A percentile compares a stretch with the other conserved stretches of the same genome.
Conservation (phyloP, 441 rosid species). For the Populus hybrid region DNA sequence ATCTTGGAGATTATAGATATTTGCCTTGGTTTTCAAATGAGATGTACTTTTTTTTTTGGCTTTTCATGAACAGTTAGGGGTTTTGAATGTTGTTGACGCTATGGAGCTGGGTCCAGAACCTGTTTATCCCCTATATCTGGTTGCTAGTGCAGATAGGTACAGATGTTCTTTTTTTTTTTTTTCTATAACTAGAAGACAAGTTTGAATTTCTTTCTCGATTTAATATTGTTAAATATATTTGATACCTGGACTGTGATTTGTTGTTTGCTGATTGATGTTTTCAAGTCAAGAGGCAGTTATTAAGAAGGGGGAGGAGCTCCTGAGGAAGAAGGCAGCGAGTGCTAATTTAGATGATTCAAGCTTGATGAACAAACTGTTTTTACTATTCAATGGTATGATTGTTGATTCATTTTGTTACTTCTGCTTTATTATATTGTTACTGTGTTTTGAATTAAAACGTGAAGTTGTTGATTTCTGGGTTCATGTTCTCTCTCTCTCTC, state of each 20-base stretch:
- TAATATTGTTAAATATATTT: constrained; percentile 15
- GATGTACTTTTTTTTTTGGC: not conserved
- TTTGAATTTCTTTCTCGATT: not conserved
- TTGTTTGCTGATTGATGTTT: constrained; percentile 31
- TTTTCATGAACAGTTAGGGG: constrained; percentile 59
- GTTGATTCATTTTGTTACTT: constrained; percentile 11
- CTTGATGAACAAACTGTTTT: constrained; percentile 66
- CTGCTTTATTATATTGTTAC: not conserved
- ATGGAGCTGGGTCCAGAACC: constrained; percentile 75
- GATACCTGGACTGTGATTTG: constrained; percentile 24
- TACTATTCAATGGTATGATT: constrained; percentile 72
- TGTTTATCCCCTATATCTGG: constrained; percentile 75
- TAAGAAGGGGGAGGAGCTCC: constrained; percentile 87
- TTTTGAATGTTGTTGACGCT: constrained; percentile 80
- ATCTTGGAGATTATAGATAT: constrained; percentile 4
- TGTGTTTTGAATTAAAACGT: not conserved
- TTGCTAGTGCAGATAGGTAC: constrained; percentile 82
- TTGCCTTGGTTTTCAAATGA: constrained; percentile 10
- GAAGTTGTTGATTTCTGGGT: not conserved
- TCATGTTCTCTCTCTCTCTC: not conserved
- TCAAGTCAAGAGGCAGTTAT: constrained; percentile 89
- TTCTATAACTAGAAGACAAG: constrained; percentile 3
- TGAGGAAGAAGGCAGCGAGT: constrained; percentile 70
- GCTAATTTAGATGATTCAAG: constrained; percentile 78
- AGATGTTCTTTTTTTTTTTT: constrained; percentile 2